Evolutionary conservation across 257 asterid species (phyloP).

Genomic region (Fraxinus cuspidata): DNA sequence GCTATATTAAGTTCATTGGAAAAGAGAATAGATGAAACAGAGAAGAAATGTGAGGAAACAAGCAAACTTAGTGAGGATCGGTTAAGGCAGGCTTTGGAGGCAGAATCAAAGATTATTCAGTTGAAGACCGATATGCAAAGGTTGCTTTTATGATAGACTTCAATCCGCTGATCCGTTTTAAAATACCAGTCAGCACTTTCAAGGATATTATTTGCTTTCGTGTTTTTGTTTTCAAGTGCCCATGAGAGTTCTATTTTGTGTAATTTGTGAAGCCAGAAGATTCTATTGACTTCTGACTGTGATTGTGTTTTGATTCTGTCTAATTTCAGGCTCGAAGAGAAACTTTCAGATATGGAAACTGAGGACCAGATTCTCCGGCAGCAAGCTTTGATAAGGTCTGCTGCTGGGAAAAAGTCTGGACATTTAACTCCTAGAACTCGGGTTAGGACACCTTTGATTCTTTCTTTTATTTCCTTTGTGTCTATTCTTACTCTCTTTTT

Average conservation of each 20-base stretch:
- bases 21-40: slow-evolving; percentile 65
- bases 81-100: slow-evolving; percentile 66
- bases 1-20: slow-evolving; percentile 61
- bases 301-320: slow-evolving; percentile 27
- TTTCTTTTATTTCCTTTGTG: neutral
- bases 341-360: slow-evolving; percentile 65
- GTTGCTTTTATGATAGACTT: slow-evolving; percentile 33
- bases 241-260: slow-evolving; percentile 16
- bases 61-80: slow-evolving; percentile 65
- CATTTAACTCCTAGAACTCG: slow-evolving; percentile 38
- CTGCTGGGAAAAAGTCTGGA: slow-evolving; percentile 60
- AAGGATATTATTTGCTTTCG: slow-evolving; percentile 13
- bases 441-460: slow-evolving; percentile 37
- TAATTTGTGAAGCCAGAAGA: slow-evolving; percentile 18
- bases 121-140: slow-evolving; percentile 74
- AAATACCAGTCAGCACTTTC: slow-evolving; percentile 1
- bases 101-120: slow-evolving; percentile 71
- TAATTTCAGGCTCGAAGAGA: slow-evolving; percentile 67
- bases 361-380: slow-evolving; percentile 58
- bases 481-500: slow-evolving; percentile 28
- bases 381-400: slow-evolving; percentile 51
- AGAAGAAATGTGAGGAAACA: slow-evolving; percentile 65
- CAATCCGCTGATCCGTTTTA: slow-evolving; percentile 11
- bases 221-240: neutral
- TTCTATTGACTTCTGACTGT: slow-evolving; percentile 16